phyloP scores from a whole-genome alignment of 139 green algal species.

The Chlamydomonas sphaeroides region DNA sequence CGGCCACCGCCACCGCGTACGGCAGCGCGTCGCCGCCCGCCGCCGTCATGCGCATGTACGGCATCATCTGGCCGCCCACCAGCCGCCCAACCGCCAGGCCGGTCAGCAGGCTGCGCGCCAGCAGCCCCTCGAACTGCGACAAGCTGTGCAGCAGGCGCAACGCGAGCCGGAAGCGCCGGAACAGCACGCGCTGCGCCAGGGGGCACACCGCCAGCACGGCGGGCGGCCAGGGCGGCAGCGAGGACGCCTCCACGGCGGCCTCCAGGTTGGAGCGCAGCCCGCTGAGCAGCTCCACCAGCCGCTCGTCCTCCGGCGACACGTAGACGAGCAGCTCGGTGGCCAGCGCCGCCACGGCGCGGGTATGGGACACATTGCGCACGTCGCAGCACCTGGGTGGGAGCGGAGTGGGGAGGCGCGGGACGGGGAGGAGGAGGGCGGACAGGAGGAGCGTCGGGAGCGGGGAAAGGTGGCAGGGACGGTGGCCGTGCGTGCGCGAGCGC shows the following conservation, averaged over 20 bases:
- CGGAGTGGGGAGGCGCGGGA: background rate
- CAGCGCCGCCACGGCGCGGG: conserved; percentile 56
- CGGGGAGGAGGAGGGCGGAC: background rate
- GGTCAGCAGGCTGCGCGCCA: conserved; percentile 56
- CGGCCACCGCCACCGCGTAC: conserved; percentile 57
- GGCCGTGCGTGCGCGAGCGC: background rate
- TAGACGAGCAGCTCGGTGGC: conserved; percentile 80
- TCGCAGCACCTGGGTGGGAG: conserved; percentile 78
- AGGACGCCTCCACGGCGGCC: conserved; percentile 44
- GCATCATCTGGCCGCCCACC: conserved; percentile 58
- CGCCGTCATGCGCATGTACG: conserved; percentile 57
- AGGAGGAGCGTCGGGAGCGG: conserved; percentile 12
- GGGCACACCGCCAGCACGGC: conserved; percentile 51
- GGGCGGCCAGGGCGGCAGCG: conserved; percentile 70
- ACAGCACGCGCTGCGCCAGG: conserved; percentile 56
- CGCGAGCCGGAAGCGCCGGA: conserved; percentile 66
- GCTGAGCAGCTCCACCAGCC: conserved; percentile 58
- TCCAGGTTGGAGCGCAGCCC: conserved; percentile 48
- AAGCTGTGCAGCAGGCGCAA: conserved; percentile 64
- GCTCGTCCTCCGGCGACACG: conserved; percentile 65
- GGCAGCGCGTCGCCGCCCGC: conserved; percentile 4
- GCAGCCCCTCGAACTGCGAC: conserved; percentile 63
- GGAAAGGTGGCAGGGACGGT: background rate
- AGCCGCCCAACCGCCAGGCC: conserved; percentile 61
- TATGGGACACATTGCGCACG: conserved; percentile 63